Evolutionary conservation across 192 early-diverging fungal genomes (phyloP).

Genomic region (Coemansia asiatica): DNA sequence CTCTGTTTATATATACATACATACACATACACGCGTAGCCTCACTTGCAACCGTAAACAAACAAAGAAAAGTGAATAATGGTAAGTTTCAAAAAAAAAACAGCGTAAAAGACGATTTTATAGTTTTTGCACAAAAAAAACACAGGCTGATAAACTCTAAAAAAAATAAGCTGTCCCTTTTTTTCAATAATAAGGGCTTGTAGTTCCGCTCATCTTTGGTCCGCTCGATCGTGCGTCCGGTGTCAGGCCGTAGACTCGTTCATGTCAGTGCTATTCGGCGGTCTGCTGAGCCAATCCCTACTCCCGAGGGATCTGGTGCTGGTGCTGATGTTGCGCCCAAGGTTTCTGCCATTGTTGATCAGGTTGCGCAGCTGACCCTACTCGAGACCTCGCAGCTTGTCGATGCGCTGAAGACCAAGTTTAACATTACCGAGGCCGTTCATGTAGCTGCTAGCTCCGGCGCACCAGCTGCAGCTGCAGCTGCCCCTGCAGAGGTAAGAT

Average conservation of each 20-base stretch:
- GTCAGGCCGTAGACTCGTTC: conserved; percentile 40
- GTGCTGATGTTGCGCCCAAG: conserved; percentile 59
- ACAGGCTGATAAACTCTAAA: too few relatives aligned
- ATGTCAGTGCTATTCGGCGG: conserved; percentile 46
- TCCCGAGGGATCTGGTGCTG: conserved; percentile 59
- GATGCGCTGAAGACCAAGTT: conserved; percentile 77
- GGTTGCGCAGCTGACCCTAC: conserved; percentile 86
- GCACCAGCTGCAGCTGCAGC: conserved; percentile 69
- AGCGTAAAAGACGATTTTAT: background rate
- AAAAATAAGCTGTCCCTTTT: too few relatives aligned
- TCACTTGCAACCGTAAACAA: background rate
- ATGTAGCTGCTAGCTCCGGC: conserved; percentile 67
- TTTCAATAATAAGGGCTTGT: conserved; percentile 3
- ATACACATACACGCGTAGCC: background rate
- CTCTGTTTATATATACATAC: background rate
- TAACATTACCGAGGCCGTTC: conserved; percentile 93
- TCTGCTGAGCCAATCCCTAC: conserved; percentile 62
- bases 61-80: conserved; percentile 1
- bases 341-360: conserved; percentile 83
- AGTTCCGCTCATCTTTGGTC: conserved; percentile 38
- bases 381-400: conserved; percentile 92
- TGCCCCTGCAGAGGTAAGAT: conserved; percentile 60
- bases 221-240: conserved; percentile 42
- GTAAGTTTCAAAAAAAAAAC: background rate
- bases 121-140: too few relatives aligned